Base-by-base conservation (phyloP, 2,329 filamentous ascomycete genomes). In the Aspergillus ochraceoroseus region DNA sequence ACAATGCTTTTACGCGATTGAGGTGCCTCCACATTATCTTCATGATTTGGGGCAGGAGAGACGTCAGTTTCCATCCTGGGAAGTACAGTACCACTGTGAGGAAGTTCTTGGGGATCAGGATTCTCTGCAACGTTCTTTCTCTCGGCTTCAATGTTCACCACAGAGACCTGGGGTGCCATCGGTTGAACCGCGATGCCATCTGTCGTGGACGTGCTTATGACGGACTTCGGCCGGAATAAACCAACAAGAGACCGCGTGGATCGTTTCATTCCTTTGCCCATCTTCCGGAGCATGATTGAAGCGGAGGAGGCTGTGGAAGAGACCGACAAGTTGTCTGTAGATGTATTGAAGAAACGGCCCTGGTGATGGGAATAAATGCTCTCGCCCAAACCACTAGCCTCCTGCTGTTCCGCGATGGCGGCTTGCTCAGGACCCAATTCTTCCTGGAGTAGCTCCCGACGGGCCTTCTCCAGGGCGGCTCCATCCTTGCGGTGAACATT, bases 261-360 rank as follows among this genome's bases (percentile, higher is more conserved):
- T 67, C 92, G 94, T 76, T 95, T 96, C 80, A 96, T 85, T n/a
- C 90, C 89, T 51, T 88, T 87, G 41, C 92, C 92, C 92, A 98
- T 98, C 71, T 98, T 98, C 38, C 92, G 82, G 52, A 98, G 63
- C 69, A 72, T 72, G 35, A 72, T 65, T 9, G 68, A 72, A 3
- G 70, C 68, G 5, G 70, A 72, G 0, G 69, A 71, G 14, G 68
- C 68, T 4, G 70, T 71, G 1, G 70, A 71, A 1, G 67, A 71
- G 13, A 72, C 67, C 3, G 70, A 72, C 30, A 98, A 68, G 53
- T 96, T 96, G 65, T 98, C 92, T 0, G 87, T 96, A 3, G 92
- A 98, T 9, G 87, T 85, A 11, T 82, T 79, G 61, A 96, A 95
- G 49, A 90, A 78, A 49, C 84, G 83, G 43, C 84, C 85, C 58